Evolutionary conservation across 495 filamentous ascomycete species (phyloP).

Genomic region (Elaphomyces granulatus): DNA sequence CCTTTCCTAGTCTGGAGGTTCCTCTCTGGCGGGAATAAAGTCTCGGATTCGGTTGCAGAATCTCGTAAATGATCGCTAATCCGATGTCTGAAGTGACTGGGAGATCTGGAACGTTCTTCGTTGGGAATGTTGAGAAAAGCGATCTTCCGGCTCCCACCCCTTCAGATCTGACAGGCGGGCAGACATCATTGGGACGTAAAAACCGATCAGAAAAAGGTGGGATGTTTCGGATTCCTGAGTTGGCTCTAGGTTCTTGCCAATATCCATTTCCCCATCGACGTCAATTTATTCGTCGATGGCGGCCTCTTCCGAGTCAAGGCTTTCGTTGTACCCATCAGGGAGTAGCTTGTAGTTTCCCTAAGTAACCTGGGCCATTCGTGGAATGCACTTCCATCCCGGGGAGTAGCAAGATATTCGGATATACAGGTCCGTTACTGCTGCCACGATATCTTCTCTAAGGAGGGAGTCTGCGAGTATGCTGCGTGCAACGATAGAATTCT

Average conservation of each 20-base stretch:
- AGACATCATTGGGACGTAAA: neutral
- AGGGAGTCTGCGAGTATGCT: too few relatives aligned
- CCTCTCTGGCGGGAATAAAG: neutral
- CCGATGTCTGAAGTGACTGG: neutral
- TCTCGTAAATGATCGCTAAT: neutral
- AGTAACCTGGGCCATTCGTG: too few relatives aligned
- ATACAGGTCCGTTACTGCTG: too few relatives aligned
- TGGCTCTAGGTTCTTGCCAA: neutral
- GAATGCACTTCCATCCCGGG: too few relatives aligned
- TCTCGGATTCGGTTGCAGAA: neutral
- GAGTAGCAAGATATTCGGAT: too few relatives aligned
- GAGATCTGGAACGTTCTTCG: neutral
- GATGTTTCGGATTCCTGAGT: neutral
- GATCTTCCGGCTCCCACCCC: neutral
- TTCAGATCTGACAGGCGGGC: neutral
- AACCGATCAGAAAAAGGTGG: neutral
- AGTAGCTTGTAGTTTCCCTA: neutral
- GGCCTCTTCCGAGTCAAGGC: neutral
- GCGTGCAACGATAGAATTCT: too few relatives aligned
- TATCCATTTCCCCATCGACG: neutral
- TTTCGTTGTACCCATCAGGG: too few relatives aligned
- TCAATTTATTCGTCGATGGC: neutral
- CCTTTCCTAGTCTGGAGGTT: neutral
- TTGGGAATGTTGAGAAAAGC: neutral
- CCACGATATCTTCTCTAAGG: too few relatives aligned